phyloP scores from a whole-genome alignment of 2,329 filamentous ascomycete genomes.

The Bimuria novae-zelandiae region DNA sequence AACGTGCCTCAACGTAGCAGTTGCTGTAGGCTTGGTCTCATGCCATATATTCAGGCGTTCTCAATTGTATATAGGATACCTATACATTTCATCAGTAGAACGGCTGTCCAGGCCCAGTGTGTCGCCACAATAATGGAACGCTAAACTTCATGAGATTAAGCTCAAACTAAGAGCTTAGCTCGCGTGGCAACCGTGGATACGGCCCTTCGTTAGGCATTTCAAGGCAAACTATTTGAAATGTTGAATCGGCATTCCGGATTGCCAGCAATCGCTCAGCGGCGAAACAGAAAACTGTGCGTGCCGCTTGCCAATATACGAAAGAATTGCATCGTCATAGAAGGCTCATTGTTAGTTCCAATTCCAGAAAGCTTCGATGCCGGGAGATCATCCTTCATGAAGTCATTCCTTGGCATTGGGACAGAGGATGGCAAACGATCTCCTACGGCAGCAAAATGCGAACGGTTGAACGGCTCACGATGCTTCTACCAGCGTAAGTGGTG shows the following conservation, averaged over 20 bases:
- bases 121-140: background rate
- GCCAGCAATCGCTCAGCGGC: too few relatives aligned
- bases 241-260: too few relatives aligned
- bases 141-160: background rate
- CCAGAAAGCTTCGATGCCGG: conserved; percentile 8
- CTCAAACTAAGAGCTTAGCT: background rate
- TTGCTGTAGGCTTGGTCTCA: too few relatives aligned
- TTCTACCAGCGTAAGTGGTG: background rate
- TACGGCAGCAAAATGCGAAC: too few relatives aligned
- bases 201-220: too few relatives aligned
- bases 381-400: conserved; percentile 10
- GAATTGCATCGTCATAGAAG: conserved; percentile 10
- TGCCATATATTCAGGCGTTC: too few relatives aligned
- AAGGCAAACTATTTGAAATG: too few relatives aligned
- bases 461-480: background rate
- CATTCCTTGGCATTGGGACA: conserved; percentile 11
- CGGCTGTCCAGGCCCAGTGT: background rate
- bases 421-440: too few relatives aligned
- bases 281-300: background rate
- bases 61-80: too few relatives aligned
- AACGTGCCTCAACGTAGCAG: too few relatives aligned
- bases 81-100: background rate
- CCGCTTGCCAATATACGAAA: background rate
- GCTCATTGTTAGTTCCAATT: background rate
- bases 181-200: too few relatives aligned